Evolutionary conservation across 106 monocot genomes (phyloP).

Genomic region (Gastrodia elata): DNA sequence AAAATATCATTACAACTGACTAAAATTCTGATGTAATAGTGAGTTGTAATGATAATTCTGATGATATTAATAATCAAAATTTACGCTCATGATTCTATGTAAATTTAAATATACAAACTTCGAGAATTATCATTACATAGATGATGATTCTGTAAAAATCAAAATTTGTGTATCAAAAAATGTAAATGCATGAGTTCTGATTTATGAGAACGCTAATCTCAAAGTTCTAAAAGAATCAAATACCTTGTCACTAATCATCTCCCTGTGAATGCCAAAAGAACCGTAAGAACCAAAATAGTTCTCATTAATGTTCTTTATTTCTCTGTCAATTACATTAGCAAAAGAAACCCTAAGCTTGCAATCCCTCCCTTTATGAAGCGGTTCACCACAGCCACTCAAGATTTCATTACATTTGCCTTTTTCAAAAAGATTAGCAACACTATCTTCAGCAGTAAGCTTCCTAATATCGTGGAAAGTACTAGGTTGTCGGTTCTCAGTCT

Average conservation of each 20-base stretch:
- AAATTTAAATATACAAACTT: too few relatives aligned
- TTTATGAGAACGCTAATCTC: too few relatives aligned
- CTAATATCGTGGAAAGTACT: slow-evolving; percentile 7
- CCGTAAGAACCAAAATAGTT: slow-evolving; percentile 86
- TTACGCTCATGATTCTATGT: too few relatives aligned
- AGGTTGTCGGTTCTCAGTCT: slow-evolving; percentile 4
- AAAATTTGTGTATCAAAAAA: too few relatives aligned
- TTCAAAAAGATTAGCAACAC: slow-evolving; percentile 1
- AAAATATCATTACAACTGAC: too few relatives aligned
- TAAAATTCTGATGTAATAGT: too few relatives aligned
- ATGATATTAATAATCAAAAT: too few relatives aligned
- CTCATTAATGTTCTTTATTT: slow-evolving; percentile 62
- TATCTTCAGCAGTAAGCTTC: not conserved
- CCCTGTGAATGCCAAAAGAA: slow-evolving; percentile 89
- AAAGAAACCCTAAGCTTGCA: slow-evolving; percentile 42
- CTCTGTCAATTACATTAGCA: slow-evolving; percentile 44
- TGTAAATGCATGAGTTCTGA: too few relatives aligned
- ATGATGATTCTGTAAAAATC: too few relatives aligned
- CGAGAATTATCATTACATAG: too few relatives aligned
- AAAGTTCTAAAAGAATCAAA: not conserved
- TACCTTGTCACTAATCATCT: slow-evolving; percentile 97
- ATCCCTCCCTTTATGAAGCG: slow-evolving; percentile 18
- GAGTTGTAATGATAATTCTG: too few relatives aligned
- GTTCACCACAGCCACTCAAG: slow-evolving; percentile 7
- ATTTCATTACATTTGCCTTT: slow-evolving; percentile 10